Conservation (phyloP, 768 basidiomycete species). For the Tephrocybe sp. region DNA sequence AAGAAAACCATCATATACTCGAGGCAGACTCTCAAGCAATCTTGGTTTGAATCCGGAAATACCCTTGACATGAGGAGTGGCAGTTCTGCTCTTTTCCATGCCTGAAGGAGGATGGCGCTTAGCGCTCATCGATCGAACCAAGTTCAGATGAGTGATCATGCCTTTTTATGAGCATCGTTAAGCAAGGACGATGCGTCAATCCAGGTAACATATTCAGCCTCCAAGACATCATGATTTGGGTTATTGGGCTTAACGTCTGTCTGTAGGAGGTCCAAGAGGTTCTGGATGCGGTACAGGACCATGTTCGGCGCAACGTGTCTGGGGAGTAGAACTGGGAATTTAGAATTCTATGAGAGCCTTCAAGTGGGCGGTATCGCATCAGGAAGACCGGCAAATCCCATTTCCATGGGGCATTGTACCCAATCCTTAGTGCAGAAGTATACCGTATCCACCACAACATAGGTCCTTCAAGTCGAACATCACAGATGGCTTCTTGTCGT, state of each 20-base stretch:
- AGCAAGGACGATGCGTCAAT: constrained; percentile 4
- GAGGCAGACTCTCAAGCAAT: constrained; percentile 3
- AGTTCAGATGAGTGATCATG: not conserved
- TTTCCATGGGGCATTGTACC: no score
- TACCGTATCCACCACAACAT: no score
- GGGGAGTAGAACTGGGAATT: no score
- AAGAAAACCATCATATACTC: constrained; percentile 9
- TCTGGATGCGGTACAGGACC: constrained; percentile 10
- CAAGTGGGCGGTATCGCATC: no score
- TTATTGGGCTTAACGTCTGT: constrained; percentile 7
- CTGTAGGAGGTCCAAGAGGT: constrained; percentile 8
- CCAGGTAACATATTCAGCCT: constrained; percentile 6
- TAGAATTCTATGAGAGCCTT: no score
- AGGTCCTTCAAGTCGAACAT: no score
- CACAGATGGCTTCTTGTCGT: no score
- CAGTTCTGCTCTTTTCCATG: constrained; percentile 9
- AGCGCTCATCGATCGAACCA: not conserved
- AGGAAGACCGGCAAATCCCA: no score
- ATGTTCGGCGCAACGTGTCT: no score
- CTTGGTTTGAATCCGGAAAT: constrained; percentile 5
- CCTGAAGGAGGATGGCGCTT: not conserved
- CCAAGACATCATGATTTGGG: not conserved
- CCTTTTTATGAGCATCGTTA: constrained; percentile 10
- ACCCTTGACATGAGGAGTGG: constrained; percentile 7
- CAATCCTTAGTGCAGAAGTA: no score